Conservation (phyloP, 495 filamentous ascomycete species). For the Friedmanniomyces endolithicus region DNA sequence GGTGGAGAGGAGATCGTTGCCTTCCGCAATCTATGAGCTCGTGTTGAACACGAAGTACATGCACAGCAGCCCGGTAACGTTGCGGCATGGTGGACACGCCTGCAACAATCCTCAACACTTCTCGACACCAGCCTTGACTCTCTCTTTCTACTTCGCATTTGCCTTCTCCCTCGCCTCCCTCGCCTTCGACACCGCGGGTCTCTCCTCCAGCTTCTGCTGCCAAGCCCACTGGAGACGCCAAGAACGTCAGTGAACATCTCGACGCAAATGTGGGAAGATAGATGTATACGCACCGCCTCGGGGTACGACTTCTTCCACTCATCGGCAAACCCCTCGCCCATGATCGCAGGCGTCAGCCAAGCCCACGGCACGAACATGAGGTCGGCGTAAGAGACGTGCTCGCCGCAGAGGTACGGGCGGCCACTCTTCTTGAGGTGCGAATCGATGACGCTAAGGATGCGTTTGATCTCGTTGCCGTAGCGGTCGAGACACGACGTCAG, state of each 20-base stretch:
- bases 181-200: conserved; percentile 18
- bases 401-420: conserved; percentile 57
- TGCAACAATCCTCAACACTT: too few relatives aligned
- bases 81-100: too few relatives aligned
- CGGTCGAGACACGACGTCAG: conserved; percentile 32
- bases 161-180: conserved; percentile 13
- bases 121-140: background rate
- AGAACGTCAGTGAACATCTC: too few relatives aligned
- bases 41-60: too few relatives aligned
- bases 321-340: conserved; percentile 10
- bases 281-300: too few relatives aligned
- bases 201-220: conserved; percentile 11
- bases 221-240: conserved; percentile 8
- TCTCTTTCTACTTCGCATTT: background rate
- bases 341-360: conserved; percentile 15
- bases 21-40: too few relatives aligned
- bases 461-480: conserved; percentile 34
- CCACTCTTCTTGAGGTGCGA: conserved; percentile 46
- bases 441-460: conserved; percentile 35
- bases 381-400: conserved; percentile 65
- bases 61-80: too few relatives aligned
- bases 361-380: conserved; percentile 22
- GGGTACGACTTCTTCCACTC: conserved; percentile 17
- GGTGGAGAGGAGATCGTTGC: too few relatives aligned
- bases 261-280: too few relatives aligned